Evolutionary conservation across 208 protist species (phyloP).

Genomic region (Willaertia magna): DNA sequence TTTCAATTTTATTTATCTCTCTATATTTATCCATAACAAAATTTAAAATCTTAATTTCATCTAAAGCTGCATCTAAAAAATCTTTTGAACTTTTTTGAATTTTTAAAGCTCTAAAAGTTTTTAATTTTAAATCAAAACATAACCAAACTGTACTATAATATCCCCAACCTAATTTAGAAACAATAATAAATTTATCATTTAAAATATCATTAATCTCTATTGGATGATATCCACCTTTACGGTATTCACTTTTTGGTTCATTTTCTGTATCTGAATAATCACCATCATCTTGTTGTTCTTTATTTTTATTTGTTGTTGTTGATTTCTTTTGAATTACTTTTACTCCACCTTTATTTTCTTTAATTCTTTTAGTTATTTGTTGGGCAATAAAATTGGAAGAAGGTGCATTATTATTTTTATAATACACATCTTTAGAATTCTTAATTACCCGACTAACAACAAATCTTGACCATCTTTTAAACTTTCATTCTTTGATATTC

Average conservation of each 20-base stretch:
- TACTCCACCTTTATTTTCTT: not conserved
- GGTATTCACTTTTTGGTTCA: slow-evolving; percentile 43
- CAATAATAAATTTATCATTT: slow-evolving; percentile 66
- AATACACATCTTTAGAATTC: too few species aligned
- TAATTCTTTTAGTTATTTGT: not conserved
- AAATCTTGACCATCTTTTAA: too few species aligned
- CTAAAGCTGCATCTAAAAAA: slow-evolving; percentile 63
- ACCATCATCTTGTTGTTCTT: slow-evolving; percentile 13
- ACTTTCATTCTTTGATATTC: too few species aligned
- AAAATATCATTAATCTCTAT: slow-evolving; percentile 82
- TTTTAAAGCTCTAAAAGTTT: slow-evolving; percentile 52
- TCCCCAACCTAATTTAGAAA: slow-evolving; percentile 94
- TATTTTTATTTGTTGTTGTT: not conserved
- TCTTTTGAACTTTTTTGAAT: slow-evolving; percentile 72
- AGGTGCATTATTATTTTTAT: too few species aligned
- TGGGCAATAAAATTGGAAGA: not conserved
- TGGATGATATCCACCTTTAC: slow-evolving; percentile 88
- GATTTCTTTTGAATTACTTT: not conserved
- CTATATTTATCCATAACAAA: slow-evolving; percentile 66
- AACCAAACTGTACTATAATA: slow-evolving; percentile 99
- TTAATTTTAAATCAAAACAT: slow-evolving; percentile 52
- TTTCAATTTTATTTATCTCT: not conserved
- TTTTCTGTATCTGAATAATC: slow-evolving; percentile 25
- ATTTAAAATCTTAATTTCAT: slow-evolving; percentile 53
- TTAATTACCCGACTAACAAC: too few species aligned